Percentiles rank a stretch among this genome's conserved stretches.
phyloP scores from a whole-genome alignment of 2,329 filamentous ascomycete species.

The Hymenoscyphus infarciens region DNA sequence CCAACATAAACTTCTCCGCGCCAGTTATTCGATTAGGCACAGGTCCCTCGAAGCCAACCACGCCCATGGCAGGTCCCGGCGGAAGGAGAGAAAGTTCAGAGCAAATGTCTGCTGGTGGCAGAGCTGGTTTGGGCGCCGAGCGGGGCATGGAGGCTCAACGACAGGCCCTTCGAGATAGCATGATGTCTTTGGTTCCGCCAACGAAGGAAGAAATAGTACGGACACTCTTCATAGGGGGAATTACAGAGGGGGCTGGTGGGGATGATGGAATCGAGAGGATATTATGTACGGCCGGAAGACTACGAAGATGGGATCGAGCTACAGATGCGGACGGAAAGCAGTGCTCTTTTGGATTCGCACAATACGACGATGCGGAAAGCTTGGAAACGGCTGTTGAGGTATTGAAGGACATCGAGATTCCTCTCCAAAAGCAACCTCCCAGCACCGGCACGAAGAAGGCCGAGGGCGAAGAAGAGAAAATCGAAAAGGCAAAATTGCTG shows the following conservation, averaged over 20 bases:
- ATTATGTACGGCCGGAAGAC: conserved; percentile 68
- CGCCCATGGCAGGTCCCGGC: conserved; percentile 36
- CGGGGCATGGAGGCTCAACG: conserved; percentile 62
- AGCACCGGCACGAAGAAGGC: conserved; percentile 41
- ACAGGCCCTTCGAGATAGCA: conserved; percentile 62
- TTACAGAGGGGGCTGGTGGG: conserved; percentile 73
- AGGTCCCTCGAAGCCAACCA: conserved; percentile 60
- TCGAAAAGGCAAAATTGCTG: conserved; percentile 66
- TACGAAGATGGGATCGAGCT: conserved; percentile 82
- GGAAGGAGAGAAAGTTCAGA: conserved; percentile 46
- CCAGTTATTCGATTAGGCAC: conserved; percentile 93
- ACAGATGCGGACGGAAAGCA: conserved; percentile 73
- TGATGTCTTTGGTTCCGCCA: conserved; percentile 73
- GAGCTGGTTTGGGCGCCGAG: conserved; percentile 37
- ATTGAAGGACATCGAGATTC: conserved; percentile 76
- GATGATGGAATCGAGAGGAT: conserved; percentile 79
- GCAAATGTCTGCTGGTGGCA: conserved; percentile 37
- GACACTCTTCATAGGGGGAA: conserved; percentile 84
- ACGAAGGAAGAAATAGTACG: conserved; percentile 87
- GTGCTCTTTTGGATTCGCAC: conserved; percentile 88
- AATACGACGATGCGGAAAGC: conserved; percentile 89
- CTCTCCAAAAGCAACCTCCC: conserved; percentile 67
- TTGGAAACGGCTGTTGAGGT: conserved; percentile 81
- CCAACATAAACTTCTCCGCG: conserved; percentile 97
- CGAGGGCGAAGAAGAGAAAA: conserved; percentile 39